These are phyloP conservation scores for Scopulariopsis brevicaulis DNA, from an alignment of 2,329 filamentous ascomycete genomes.

Conservation along the genomic window DNA sequence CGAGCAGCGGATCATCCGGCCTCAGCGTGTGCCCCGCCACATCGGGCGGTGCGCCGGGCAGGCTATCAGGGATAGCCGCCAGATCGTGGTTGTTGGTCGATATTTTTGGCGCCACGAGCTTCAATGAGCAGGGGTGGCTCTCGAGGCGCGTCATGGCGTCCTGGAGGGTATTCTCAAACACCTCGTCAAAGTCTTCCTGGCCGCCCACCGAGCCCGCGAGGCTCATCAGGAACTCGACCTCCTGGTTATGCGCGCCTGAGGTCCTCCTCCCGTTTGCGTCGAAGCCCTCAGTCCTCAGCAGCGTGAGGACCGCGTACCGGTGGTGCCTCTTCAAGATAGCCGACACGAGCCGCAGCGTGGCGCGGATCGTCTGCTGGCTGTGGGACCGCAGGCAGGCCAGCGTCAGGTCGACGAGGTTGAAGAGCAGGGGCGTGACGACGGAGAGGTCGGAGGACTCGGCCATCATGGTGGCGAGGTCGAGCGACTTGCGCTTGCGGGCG, in stretches of 20 bases:
- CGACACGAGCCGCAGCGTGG: constrained; percentile 78
- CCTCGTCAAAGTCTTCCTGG: constrained; percentile 57
- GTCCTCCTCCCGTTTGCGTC: constrained; percentile 45
- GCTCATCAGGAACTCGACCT: constrained; percentile 60
- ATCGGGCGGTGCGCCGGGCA: constrained; percentile 49
- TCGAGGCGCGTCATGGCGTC: constrained; percentile 61
- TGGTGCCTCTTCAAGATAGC: constrained; percentile 82
- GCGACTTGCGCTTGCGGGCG: constrained; percentile 73
- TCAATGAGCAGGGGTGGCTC: constrained; percentile 61
- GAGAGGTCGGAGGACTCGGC: constrained; percentile 58
- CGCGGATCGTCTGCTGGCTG: constrained; percentile 80
- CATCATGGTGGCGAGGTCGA: constrained; percentile 75
- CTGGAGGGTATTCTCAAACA: constrained; percentile 60
- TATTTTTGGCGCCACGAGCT: constrained; percentile 51
- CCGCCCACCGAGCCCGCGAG: constrained; percentile 59
- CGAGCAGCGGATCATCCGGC: constrained; percentile 50
- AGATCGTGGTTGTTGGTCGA: constrained; percentile 44
- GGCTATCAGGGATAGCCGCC: constrained; percentile 40
- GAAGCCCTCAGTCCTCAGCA: constrained; percentile 56
- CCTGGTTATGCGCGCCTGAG: constrained; percentile 62
- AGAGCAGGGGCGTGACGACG: constrained; percentile 64
- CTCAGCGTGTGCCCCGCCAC: constrained; percentile 50
- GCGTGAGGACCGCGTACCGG: constrained; percentile 67
- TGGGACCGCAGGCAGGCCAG: constrained; percentile 73
- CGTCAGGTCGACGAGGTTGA: constrained; percentile 87